phyloP scores from a whole-genome alignment of 768 basidiomycete species.

The Ramaria sp. region DNA sequence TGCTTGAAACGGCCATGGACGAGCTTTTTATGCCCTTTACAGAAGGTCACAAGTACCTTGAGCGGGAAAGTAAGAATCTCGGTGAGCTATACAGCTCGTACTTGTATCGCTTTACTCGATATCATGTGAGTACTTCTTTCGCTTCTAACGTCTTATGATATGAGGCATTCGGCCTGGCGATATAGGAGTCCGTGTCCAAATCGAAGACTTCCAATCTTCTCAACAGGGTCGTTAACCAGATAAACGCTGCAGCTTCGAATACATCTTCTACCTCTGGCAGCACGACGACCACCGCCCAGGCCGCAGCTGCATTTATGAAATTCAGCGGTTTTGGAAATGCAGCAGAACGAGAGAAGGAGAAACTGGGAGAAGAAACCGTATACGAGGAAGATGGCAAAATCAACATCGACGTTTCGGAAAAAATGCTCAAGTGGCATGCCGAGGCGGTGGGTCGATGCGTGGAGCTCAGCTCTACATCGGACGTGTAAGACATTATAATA shows the following conservation, averaged over 20 bases:
- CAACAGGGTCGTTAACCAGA: conserved; percentile 85
- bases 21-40: conserved; percentile 92
- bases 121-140: conserved; percentile 59
- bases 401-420: conserved; percentile 68
- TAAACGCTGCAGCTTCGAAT: conserved; percentile 65
- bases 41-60: conserved; percentile 85
- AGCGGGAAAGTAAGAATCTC: conserved; percentile 80
- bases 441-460: conserved; percentile 93
- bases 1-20: conserved; percentile 95
- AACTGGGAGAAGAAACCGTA: conserved; percentile 53
- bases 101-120: conserved; percentile 69
- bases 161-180: conserved; percentile 4
- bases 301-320: conserved; percentile 81
- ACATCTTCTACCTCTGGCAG: conserved; percentile 42
- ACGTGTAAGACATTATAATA: conserved; percentile 53
- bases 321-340: conserved; percentile 66
- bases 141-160: not conserved
- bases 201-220: conserved; percentile 68
- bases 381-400: conserved; percentile 78
- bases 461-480: conserved; percentile 70
- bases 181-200: conserved; percentile 48
- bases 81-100: conserved; percentile 67
- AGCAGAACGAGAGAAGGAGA: conserved; percentile 16
- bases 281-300: conserved; percentile 63
- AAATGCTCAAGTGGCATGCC: conserved; percentile 95